Conservation (phyloP, 345 rosid genomes). For the Geranium brycei region DNA sequence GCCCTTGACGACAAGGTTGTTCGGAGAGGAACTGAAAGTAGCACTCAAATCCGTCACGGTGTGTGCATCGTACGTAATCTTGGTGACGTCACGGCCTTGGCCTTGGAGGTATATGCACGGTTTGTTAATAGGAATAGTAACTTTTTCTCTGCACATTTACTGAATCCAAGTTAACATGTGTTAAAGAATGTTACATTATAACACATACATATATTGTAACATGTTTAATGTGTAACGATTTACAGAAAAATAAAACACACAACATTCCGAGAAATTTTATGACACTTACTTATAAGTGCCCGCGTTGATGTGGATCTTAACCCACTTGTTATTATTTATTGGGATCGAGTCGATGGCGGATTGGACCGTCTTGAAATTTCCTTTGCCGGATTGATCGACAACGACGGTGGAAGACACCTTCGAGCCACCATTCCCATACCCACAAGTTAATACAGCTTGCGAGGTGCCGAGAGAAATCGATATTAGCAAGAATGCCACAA, state of each 20-base stretch:
- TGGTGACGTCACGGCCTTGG: conserved; percentile 32
- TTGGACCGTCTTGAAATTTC: conserved; percentile 42
- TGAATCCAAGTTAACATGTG: too few relatives aligned
- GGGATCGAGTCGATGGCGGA: conserved; percentile 52
- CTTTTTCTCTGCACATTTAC: conserved; percentile 45
- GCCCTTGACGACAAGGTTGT: conserved; percentile 28
- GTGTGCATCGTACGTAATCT: conserved; percentile 59
- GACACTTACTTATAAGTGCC: conserved; percentile 37
- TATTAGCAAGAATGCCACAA: too few relatives aligned
- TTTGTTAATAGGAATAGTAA: conserved; percentile 50
- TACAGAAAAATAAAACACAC: too few relatives aligned
- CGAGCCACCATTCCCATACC: too few relatives aligned
- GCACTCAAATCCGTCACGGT: conserved; percentile 26
- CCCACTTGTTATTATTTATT: conserved; percentile 29
- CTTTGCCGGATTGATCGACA: conserved; percentile 41
- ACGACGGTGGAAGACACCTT: background rate
- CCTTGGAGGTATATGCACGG: conserved; percentile 50
- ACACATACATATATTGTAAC: too few relatives aligned
- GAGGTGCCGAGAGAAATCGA: too few relatives aligned
- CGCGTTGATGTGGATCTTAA: conserved; percentile 33
- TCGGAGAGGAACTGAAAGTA: conserved; percentile 40
- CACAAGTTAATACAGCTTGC: too few relatives aligned
- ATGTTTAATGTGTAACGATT: too few relatives aligned
- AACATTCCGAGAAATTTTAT: too few relatives aligned
- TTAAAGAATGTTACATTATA: too few relatives aligned